Percentiles rank a stretch among this genome's conserved stretches.
phyloP scores from a whole-genome alignment of 1,139 yeast species.

The Candida sp. region DNA sequence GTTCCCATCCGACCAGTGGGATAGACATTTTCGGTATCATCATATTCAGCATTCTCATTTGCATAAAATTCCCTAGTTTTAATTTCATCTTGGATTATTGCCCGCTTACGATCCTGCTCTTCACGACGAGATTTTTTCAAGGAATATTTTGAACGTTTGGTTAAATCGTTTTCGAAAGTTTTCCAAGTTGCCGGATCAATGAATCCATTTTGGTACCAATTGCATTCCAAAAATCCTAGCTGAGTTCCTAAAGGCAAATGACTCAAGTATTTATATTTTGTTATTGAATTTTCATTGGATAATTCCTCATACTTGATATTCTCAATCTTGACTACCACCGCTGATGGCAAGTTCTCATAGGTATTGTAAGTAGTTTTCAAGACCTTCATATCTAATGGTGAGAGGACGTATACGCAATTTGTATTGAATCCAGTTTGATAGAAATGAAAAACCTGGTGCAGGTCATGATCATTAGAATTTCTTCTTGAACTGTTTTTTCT shows the following conservation, averaged over 20 bases:
- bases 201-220: constrained; percentile 58
- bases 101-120: constrained; percentile 58
- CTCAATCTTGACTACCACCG: constrained; percentile 61
- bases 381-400: constrained; percentile 78
- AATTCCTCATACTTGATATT: constrained; percentile 66
- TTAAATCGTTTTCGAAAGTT: constrained; percentile 56
- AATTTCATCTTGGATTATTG: constrained; percentile 60
- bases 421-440: constrained; percentile 77
- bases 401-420: constrained; percentile 60
- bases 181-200: constrained; percentile 50
- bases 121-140: constrained; percentile 58
- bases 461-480: background rate
- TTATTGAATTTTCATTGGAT: constrained; percentile 47
- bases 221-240: constrained; percentile 79
- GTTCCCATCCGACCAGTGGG: constrained; percentile 23
- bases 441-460: constrained; percentile 18
- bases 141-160: constrained; percentile 54
- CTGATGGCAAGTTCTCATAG: constrained; percentile 66
- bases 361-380: constrained; percentile 58
- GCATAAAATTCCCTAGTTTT: constrained; percentile 55
- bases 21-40: constrained; percentile 9
- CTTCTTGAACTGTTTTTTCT: background rate
- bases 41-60: constrained; percentile 41
- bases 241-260: constrained; percentile 87
- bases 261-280: constrained; percentile 68